Percentiles rank a stretch among this genome's conserved stretches.
phyloP scores from a whole-genome alignment of 768 basidiomycete species.

The Mycena metata region DNA sequence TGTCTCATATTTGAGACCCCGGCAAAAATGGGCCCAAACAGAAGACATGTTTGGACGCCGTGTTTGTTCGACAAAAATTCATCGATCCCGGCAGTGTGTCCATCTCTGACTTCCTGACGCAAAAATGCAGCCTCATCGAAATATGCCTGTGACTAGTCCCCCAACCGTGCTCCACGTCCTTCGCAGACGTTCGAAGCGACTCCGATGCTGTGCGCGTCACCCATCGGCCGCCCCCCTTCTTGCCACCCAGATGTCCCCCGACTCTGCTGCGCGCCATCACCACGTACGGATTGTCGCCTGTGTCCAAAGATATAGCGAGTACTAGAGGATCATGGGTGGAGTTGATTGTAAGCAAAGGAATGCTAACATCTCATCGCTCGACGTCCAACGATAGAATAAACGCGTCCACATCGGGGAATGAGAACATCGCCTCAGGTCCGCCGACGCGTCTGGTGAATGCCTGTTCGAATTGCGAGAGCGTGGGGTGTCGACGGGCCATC shows the following conservation, averaged over 20 bases:
- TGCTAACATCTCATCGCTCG: constrained; percentile 13
- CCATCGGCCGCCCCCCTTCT: constrained; percentile 22
- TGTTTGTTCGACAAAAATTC: too few species aligned
- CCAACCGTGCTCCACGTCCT: neutral
- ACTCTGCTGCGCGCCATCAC: constrained; percentile 7
- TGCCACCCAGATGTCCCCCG: constrained; percentile 19
- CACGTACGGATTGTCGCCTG: constrained; percentile 4
- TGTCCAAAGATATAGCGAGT: neutral
- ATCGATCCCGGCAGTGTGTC: too few species aligned
- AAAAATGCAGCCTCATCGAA: constrained; percentile 16
- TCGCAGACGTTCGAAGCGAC: constrained; percentile 6
- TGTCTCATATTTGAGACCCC: too few species aligned
- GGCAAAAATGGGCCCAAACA: too few species aligned
- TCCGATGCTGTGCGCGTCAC: constrained; percentile 11
- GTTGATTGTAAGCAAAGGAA: constrained; percentile 17
- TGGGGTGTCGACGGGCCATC: constrained; percentile 12
- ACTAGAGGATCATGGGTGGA: constrained; percentile 23
- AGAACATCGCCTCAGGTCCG: constrained; percentile 14
- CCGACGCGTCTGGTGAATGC: constrained; percentile 20
- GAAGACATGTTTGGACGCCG: too few species aligned
- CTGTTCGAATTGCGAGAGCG: constrained; percentile 8
- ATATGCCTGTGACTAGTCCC: neutral
- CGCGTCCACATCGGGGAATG: constrained; percentile 1
- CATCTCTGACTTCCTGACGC: neutral
- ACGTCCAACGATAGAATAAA: constrained; percentile 20